Evolutionary conservation across 2,329 filamentous ascomycete genomes (phyloP), one percentile per base, ranked within the genome.

Genomic region (Fusarium sambucinum): DNA sequence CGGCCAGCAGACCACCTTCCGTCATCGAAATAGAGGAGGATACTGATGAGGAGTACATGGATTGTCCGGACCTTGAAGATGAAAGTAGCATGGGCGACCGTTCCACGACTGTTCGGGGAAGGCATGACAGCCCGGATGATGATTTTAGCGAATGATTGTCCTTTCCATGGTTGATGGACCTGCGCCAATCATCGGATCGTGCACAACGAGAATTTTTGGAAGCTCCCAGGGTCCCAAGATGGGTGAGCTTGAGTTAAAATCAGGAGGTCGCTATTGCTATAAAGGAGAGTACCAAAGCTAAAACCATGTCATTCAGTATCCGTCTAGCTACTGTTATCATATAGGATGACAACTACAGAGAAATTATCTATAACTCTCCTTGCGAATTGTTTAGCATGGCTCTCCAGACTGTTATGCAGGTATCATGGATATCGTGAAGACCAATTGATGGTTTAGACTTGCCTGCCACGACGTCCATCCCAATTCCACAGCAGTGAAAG

Each of bases 21-120:
- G 23, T 32, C 23, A 27, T 55, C 9, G 6, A 17, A 9, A 19
- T 30, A 45, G 42, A 14, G 5, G 40, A 27, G 19, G 35, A 44
- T 47, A n/a, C 27, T 8, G 52, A 55, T 8, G 52, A 37, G 14
- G 52, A 55, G n/a, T 55, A 48, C 13, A 23, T 47, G 40, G 32
- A 50, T 50, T 23, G 12, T 21, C 33, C 33, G n/a, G 25, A 51
- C 13, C 23, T 8, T 13, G 32, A 37, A 16, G 13, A 27, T 51
- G 47, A 16, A 29, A 27, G 14, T 9, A 19, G 13, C 33, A n/a
- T n/a, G 5, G 32, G 47, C 4, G 21, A 5, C 13, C 21, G 16
- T 19, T 27, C 46, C 14, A 38, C 6, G 30, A 48, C 13, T 14
- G 9, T 29, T 21, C 13, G 23, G 3, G 12, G 4, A 21, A 25